Conservation (phyloP, 495 filamentous ascomycete species). For the Cryomyces antarcticus region DNA sequence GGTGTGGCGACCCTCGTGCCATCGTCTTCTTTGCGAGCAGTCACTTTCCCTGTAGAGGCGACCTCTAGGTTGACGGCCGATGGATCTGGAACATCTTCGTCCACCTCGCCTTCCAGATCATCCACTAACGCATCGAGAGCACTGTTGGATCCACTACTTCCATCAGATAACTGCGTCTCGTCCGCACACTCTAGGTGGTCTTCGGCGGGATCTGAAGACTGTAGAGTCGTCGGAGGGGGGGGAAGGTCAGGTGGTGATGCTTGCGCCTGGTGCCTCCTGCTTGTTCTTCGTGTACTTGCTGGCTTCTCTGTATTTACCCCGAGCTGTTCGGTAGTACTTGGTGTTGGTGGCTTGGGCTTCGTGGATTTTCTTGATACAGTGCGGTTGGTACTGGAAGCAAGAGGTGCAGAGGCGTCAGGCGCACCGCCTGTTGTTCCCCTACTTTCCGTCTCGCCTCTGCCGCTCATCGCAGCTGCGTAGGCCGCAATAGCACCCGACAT, state of each 20-base stretch:
- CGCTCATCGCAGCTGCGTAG: conserved; percentile 52
- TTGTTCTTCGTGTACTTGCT: not conserved
- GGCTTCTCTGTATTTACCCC: not conserved
- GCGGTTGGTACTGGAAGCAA: conserved; percentile 5
- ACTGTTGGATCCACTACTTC: conserved; percentile 53
- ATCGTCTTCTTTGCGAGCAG: conserved; percentile 78
- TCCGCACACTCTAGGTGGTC: conserved; percentile 81
- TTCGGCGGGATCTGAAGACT: conserved; percentile 1
- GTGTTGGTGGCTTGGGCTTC: conserved; percentile 12
- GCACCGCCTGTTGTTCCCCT: conserved; percentile 2
- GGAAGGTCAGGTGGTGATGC: not conserved
- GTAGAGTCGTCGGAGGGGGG: not conserved
- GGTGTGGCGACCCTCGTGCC: conserved; percentile 81
- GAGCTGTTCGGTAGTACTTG: not conserved
- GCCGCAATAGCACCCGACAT: conserved; percentile 47
- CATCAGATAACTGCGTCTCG: conserved; percentile 65
- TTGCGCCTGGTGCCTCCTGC: not conserved
- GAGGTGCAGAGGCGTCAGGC: conserved; percentile 7
- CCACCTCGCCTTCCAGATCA: conserved; percentile 76
- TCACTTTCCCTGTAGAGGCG: conserved; percentile 75
- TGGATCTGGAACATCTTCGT: conserved; percentile 57
- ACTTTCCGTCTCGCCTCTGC: conserved; percentile 4
- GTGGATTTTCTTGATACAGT: conserved; percentile 11
- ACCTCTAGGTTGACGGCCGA: conserved; percentile 87
- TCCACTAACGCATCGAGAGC: conserved; percentile 73